Conservation (phyloP, 129 eudicot species). For the Flaveria brownii region DNA sequence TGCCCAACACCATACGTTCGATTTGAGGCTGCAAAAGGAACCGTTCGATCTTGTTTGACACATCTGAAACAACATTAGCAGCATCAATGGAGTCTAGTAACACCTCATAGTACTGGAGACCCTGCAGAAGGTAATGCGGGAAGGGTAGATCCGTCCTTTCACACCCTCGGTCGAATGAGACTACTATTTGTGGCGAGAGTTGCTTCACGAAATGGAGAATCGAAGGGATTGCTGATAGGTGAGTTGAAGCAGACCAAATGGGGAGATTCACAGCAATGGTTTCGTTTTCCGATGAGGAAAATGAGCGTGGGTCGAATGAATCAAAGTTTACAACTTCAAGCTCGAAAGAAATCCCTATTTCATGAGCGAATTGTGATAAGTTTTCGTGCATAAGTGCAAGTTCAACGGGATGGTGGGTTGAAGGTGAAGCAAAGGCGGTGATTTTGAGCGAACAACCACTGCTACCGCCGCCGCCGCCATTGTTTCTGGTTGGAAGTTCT, state of each 20-base stretch:
- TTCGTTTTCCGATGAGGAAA: constrained; percentile 37
- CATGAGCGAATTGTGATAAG: constrained; percentile 56
- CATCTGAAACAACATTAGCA: constrained; percentile 43
- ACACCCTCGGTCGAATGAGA: constrained; percentile 55
- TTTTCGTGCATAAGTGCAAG: constrained; percentile 62
- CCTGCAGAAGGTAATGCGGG: constrained; percentile 51
- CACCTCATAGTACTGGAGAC: constrained; percentile 57
- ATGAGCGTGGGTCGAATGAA: constrained; percentile 55
- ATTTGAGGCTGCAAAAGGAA: constrained; percentile 59
- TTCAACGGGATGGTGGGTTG: constrained; percentile 62
- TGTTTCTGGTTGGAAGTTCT: constrained; percentile 51
- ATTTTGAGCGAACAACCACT: constrained; percentile 46
- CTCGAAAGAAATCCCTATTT: constrained; percentile 50
- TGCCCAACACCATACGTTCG: constrained; percentile 50
- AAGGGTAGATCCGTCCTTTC: constrained; percentile 61
- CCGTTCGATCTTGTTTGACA: constrained; percentile 52
- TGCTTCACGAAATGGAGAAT: constrained; percentile 56
- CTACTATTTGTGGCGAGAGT: constrained; percentile 51
- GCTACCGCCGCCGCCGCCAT: constrained; percentile 24
- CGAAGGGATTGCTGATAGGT: constrained; percentile 42
- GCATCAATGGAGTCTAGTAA: constrained; percentile 53
- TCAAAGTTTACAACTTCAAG: constrained; percentile 64
- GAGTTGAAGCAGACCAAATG: constrained; percentile 45
- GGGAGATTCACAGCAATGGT: constrained; percentile 65
- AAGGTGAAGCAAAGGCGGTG: constrained; percentile 71